phyloP scores from a whole-genome alignment of 352 stramenopile genomes.

The Phytopythium mirpurense region DNA sequence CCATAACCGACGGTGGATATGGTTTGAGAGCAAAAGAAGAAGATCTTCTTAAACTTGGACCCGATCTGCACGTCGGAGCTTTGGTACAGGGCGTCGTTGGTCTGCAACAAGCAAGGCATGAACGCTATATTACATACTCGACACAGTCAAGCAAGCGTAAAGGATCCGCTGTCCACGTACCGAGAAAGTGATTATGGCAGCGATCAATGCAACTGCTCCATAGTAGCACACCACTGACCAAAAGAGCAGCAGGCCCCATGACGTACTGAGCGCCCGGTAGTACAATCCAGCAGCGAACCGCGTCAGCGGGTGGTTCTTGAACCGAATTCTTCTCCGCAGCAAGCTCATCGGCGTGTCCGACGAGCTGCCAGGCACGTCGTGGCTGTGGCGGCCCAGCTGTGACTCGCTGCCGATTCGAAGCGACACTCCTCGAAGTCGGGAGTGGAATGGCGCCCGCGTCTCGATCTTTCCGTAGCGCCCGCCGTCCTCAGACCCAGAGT shows the following conservation, averaged over 20 bases:
- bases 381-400: conserved; percentile 7
- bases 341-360: conserved; percentile 34
- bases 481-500: conserved; percentile 21
- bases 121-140: too few relatives aligned
- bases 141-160: too few relatives aligned
- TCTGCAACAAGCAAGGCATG: background rate
- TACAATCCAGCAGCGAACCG: conserved; percentile 45
- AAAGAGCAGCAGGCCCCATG: conserved; percentile 34
- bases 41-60: conserved; percentile 27
- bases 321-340: conserved; percentile 24
- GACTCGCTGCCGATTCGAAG: background rate
- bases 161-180: conserved; percentile 24
- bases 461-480: conserved; percentile 5
- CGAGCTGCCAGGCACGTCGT: conserved; percentile 9
- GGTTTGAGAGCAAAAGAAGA: conserved; percentile 61
- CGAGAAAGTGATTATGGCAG: conserved; percentile 34
- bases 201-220: conserved; percentile 27
- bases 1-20: conserved; percentile 60
- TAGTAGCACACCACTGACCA: conserved; percentile 36
- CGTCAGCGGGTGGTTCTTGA: conserved; percentile 37
- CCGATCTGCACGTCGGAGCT: conserved; percentile 4
- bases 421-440: background rate
- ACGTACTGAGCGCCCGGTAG: conserved; percentile 39
- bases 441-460: background rate
- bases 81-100: conserved; percentile 15